Evolutionary conservation across 2,329 filamentous ascomycete species (phyloP).

Genomic region (Calonectria multiphialidica): DNA sequence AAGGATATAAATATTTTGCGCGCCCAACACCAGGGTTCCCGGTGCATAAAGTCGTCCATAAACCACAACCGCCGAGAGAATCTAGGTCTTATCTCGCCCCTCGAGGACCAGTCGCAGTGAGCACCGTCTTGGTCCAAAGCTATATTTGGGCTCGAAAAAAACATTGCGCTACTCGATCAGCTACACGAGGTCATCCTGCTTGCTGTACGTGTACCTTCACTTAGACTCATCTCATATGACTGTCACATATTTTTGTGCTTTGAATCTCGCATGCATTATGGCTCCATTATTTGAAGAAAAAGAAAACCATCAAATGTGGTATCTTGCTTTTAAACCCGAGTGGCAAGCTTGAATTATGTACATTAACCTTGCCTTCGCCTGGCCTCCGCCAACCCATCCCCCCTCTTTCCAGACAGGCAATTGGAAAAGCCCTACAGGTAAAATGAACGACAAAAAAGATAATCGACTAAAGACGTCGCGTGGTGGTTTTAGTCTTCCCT

Average conservation of each 20-base stretch:
- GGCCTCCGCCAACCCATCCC: slow-evolving; percentile 17
- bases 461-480: slow-evolving; percentile 34
- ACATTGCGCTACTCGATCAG: too few species aligned
- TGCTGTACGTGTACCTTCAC: neutral
- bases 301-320: slow-evolving; percentile 22
- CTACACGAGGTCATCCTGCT: neutral
- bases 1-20: slow-evolving; percentile 14
- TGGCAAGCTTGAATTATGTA: slow-evolving; percentile 38
- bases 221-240: neutral
- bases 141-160: neutral
- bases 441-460: slow-evolving; percentile 39
- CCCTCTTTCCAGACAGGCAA: slow-evolving; percentile 30
- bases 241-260: too few species aligned
- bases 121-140: neutral
- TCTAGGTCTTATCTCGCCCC: neutral
- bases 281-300: slow-evolving; percentile 14
- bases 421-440: slow-evolving; percentile 20
- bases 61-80: neutral
- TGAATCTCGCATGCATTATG: neutral
- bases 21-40: neutral
- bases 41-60: too few species aligned
- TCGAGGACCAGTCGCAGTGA: too few species aligned
- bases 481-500: slow-evolving; percentile 25
- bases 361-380: slow-evolving; percentile 22
- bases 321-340: slow-evolving; percentile 36